Evolutionary conservation across 352 stramenopile genomes (phyloP), one percentile per base, ranked within the genome.

Genomic region (Phytophthora boehmeriae): DNA sequence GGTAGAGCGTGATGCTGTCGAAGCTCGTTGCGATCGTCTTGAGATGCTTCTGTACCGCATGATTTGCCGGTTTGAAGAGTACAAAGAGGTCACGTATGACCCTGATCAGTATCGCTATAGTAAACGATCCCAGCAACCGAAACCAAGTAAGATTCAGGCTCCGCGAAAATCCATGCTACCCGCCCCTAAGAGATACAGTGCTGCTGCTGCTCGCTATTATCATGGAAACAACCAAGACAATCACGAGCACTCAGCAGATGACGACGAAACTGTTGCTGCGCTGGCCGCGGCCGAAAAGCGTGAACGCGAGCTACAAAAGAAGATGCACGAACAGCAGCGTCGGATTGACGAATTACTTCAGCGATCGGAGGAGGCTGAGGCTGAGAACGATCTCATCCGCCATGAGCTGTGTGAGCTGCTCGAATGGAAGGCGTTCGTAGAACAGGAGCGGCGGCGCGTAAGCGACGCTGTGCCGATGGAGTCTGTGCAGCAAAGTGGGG

Each of bases 1-100:
- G 27, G 39, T 59, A 60, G 60, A 77, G n/a, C 61, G 54, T 11
- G 71, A 81, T 54, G 57, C 75, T 8, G 66, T 86, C 2, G 74
- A 88, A 23, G 50, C 79, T 28, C 80, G 86, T 9, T 92, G 82
- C 11, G 80, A 90, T 22, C 73, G 86, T 27, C 59, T 94, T 32
- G 86, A 94, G 38, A 92, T 94, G 81, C 63, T 94, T 22, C 63
- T 94, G 16, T 94, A 94, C 53, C 78, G 86, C 10, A 94, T 94
- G 83, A 90, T 94, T 51, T 94, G 86, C 42, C 80, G 86, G 6
- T 90, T 88, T 57, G 86, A 94, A 68, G 86, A 94, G 57, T 88
- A 92, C 48, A 92, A 91, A 49, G 78, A 85, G 38, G 64, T 87
- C 32, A 75, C 82, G 8, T 91, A 86, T 27, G 68, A 80, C 25